Base-by-base conservation (phyloP, 2,329 filamentous ascomycete species). In the Chrysosporium queenslandicum region DNA sequence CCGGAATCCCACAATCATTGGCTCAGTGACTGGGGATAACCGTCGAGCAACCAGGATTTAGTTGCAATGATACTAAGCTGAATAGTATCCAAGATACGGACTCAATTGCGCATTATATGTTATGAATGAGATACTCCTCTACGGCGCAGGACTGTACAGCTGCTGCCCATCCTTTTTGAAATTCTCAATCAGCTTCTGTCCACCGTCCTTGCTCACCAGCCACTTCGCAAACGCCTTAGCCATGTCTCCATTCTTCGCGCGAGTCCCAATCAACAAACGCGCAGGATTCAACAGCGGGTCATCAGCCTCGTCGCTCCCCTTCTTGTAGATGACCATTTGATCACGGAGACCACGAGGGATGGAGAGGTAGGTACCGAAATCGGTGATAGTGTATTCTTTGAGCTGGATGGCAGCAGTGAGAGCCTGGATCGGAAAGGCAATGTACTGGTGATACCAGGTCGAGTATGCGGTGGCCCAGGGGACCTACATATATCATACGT, bases 381-480 rank as follows among this genome's bases (percentile, higher is more conserved):
- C 73, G 0, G 71, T 75, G 46, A 76, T 61, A 0, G 72, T 76
- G 56, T 76, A 75, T 53, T 76, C 72, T 0, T 69, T 58, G 2
- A 75, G 60, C 1, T 63, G 53, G 32, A 68, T 69, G 0, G 73
- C 71, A 0, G 69, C 69, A 0, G 61, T 68, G 2, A 77, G 59
- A 2, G 73, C 73, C 54, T 74, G 68, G 20, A 73, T 67, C 0
- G 73, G 73, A 53, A 72, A 76, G 0, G 67, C 66, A 4, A 71
- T 68, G 56, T 67, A 74, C 46, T 73, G 66, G 55, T 76, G 73
- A 47, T 76, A 76, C 73, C 72, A 76, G 1, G 64, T 68, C 0
- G 72, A 72, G 57, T 70, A 70, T 3, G 66, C 61, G 1, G 66
- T 66, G 0, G 71, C 69, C 73, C 73, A 76, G 0, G 72, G 72